These are phyloP conservation scores for Whalleya microplaca DNA, from an alignment of 2,329 filamentous ascomycete species.

Conservation along the genomic window DNA sequence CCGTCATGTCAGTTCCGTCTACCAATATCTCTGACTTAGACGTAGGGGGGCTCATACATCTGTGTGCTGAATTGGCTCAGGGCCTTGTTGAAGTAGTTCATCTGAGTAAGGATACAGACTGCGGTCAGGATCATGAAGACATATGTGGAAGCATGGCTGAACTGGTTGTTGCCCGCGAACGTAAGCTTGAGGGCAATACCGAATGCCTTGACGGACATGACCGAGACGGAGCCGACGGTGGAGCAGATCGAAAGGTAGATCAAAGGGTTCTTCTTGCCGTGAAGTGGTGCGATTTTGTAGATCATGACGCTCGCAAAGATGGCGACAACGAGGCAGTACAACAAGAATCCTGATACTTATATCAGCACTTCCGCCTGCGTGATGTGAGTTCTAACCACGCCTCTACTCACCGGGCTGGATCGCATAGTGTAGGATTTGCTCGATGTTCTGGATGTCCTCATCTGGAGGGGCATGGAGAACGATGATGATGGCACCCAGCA, in stretches of 20 bases:
- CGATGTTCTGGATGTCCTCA: slow-evolving; percentile 86
- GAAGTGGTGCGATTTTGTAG: slow-evolving; percentile 84
- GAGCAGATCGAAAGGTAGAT: slow-evolving; percentile 98
- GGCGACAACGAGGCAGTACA: slow-evolving; percentile 80
- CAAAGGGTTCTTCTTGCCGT: slow-evolving; percentile 94
- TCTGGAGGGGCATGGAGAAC: slow-evolving; percentile 96
- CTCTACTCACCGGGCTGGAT: slow-evolving; percentile 77
- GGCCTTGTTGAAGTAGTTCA: slow-evolving; percentile 99
- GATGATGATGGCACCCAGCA: slow-evolving; percentile 96
- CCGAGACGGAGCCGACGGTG: slow-evolving; percentile 92
- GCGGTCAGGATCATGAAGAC: slow-evolving; percentile 92
- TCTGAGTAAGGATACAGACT: slow-evolving; percentile 96
- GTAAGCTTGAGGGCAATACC: slow-evolving; percentile 97
- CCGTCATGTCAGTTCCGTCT: slow-evolving; percentile 31
- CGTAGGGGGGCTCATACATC: slow-evolving; percentile 65
- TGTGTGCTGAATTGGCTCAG: slow-evolving; percentile 95
- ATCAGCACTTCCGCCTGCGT: slow-evolving; percentile 24
- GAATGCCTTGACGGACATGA: slow-evolving; percentile 99
- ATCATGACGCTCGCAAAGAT: slow-evolving; percentile 93
- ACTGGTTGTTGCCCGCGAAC: slow-evolving; percentile 91
- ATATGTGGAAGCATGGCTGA: slow-evolving; percentile 92
- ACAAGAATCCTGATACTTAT: slow-evolving; percentile 71
- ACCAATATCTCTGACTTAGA: background rate
- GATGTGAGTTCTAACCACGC: background rate
- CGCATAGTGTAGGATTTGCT: slow-evolving; percentile 88